Conservation (phyloP, 139 green algal genomes). For the Ettlia oleoabundans region DNA sequence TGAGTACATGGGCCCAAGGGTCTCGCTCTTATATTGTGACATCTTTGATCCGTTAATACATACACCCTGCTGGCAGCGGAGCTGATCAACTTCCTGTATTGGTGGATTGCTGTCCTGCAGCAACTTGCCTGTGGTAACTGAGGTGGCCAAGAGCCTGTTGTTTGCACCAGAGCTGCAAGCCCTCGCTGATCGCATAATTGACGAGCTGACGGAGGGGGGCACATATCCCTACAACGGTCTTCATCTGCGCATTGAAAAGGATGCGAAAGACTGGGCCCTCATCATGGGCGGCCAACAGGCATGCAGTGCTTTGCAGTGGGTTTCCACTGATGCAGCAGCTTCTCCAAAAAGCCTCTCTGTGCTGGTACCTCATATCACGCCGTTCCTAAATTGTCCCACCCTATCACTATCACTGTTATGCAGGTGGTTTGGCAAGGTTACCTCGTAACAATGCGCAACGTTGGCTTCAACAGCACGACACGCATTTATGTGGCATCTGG, state of each 20-base stretch:
- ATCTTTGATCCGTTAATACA: too few relatives aligned
- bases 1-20: too few relatives aligned
- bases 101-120: background rate
- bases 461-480: slow-evolving; percentile 46
- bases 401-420: background rate
- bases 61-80: too few relatives aligned
- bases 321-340: too few relatives aligned
- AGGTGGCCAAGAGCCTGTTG: slow-evolving; percentile 64
- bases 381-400: background rate
- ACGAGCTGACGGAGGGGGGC: slow-evolving; percentile 46
- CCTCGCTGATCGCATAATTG: slow-evolving; percentile 61
- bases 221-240: slow-evolving; percentile 58
- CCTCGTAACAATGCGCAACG: slow-evolving; percentile 50
- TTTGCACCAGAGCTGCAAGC: slow-evolving; percentile 56
- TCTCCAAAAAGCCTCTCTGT: too few relatives aligned
- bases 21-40: too few relatives aligned
- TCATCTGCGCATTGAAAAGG: slow-evolving; percentile 71
- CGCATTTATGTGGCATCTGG: slow-evolving; percentile 68
- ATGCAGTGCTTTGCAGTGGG: background rate
- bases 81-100: too few relatives aligned
- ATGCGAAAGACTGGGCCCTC: slow-evolving; percentile 70
- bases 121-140: slow-evolving; percentile 51
- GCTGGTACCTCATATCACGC: too few relatives aligned
- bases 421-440: slow-evolving; percentile 66
- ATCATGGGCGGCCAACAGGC: slow-evolving; percentile 67